phyloP scores from a whole-genome alignment of 768 basidiomycete species.

The Russula emetica region DNA sequence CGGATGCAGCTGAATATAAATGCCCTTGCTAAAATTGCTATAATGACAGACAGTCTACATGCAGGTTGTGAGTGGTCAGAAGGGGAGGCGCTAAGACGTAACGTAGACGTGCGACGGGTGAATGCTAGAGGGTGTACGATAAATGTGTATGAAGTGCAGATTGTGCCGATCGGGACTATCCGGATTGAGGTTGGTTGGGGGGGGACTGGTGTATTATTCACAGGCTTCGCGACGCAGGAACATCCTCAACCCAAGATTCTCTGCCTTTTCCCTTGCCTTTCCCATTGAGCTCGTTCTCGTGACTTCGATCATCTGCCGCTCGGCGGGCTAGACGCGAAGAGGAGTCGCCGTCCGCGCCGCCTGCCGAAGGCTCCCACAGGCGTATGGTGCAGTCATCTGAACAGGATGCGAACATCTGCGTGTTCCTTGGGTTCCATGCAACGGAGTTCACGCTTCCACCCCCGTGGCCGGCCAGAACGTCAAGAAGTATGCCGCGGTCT shows the following conservation, averaged over 20 bases:
- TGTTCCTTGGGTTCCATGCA: slow-evolving; percentile 89
- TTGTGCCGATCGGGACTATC: slow-evolving; percentile 17
- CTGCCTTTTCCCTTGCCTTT: slow-evolving; percentile 64
- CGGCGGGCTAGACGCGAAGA: slow-evolving; percentile 14
- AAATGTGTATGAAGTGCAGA: slow-evolving; percentile 19
- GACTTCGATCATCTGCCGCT: slow-evolving; percentile 14
- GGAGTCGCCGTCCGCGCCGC: slow-evolving; percentile 24
- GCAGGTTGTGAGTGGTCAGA: slow-evolving; percentile 23
- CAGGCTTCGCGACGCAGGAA: slow-evolving; percentile 23
- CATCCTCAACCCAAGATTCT: slow-evolving; percentile 41
- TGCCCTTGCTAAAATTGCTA: slow-evolving; percentile 26
- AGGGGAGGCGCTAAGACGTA: slow-evolving; percentile 22
- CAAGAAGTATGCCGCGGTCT: slow-evolving; percentile 76
- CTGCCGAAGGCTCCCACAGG: slow-evolving; percentile 69
- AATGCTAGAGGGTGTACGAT: slow-evolving; percentile 23
- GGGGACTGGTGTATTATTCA: slow-evolving; percentile 16
- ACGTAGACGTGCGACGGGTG: slow-evolving; percentile 26
- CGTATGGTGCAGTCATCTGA: slow-evolving; percentile 90
- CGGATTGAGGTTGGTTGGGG: slow-evolving; percentile 1
- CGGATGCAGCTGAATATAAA: slow-evolving; percentile 20
- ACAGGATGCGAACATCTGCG: slow-evolving; percentile 93
- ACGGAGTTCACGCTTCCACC: slow-evolving; percentile 90
- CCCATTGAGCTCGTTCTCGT: slow-evolving; percentile 36
- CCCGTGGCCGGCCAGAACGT: slow-evolving; percentile 85
- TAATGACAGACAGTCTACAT: slow-evolving; percentile 28